Evolutionary conservation across 768 basidiomycete species (phyloP).

Genomic region (Artomyces pyxidatus): DNA sequence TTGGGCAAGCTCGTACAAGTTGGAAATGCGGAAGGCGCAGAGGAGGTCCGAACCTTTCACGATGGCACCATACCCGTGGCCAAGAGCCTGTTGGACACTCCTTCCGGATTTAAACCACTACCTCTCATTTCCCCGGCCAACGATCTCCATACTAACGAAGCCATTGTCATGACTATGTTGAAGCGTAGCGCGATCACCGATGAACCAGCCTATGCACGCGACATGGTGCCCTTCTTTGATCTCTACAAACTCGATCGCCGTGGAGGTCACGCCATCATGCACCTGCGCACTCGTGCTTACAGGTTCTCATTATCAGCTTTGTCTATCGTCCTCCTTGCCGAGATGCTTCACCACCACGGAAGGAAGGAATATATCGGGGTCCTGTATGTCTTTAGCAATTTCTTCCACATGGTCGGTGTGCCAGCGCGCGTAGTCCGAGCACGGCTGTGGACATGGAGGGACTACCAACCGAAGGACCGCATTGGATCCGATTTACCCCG

Average conservation of each 20-base stretch:
- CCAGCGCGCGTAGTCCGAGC: constrained; percentile 23
- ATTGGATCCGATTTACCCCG: constrained; percentile 21
- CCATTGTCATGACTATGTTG: constrained; percentile 3
- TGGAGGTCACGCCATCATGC: not conserved
- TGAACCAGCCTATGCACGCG: not conserved
- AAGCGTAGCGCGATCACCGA: not conserved
- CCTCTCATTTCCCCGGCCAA: not conserved
- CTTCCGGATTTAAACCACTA: too few relatives aligned
- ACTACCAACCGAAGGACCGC: constrained; percentile 1
- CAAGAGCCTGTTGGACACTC: too few relatives aligned
- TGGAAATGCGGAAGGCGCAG: too few relatives aligned
- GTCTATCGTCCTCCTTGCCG: constrained; percentile 16
- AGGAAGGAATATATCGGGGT: constrained; percentile 5
- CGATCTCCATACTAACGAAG: not conserved
- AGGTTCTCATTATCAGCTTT: not conserved
- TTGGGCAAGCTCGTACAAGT: constrained; percentile 21
- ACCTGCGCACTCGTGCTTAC: constrained; percentile 8
- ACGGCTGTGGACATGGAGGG: constrained; percentile 1
- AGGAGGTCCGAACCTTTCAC: too few relatives aligned
- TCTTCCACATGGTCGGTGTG: constrained; percentile 48
- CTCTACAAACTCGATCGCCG: constrained; percentile 7
- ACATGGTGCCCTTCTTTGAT: constrained; percentile 13
- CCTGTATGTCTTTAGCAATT: constrained; percentile 34
- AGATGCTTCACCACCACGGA: constrained; percentile 18
- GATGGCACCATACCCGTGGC: too few relatives aligned